Conservation (phyloP, 177 flowering plant genomes). For the Vitis hybrid region DNA sequence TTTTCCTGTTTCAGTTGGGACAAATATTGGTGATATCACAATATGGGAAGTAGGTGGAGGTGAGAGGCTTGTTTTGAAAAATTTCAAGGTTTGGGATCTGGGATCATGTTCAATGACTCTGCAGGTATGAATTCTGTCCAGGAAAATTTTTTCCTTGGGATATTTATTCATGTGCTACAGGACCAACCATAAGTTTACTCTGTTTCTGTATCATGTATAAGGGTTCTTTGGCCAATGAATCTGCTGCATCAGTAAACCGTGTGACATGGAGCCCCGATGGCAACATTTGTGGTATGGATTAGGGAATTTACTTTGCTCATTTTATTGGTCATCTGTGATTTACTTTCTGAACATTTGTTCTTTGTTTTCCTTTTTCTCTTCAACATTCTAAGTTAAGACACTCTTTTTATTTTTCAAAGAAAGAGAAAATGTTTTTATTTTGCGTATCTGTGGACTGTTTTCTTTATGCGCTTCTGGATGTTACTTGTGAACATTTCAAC, state of each 20-base stretch:
- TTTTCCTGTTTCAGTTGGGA: constrained; percentile 30
- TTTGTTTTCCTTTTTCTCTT: no score
- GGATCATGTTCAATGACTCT: constrained; percentile 26
- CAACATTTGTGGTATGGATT: constrained; percentile 27
- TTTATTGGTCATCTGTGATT: neutral
- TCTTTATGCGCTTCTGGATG: neutral
- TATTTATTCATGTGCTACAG: no score
- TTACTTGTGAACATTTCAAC: constrained; percentile 4
- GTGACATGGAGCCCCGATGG: constrained; percentile 51
- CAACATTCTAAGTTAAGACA: no score
- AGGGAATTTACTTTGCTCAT: neutral
- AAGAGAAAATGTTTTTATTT: neutral
- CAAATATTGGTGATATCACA: constrained; percentile 36
- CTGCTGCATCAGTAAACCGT: constrained; percentile 41
- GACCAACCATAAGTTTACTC: neutral
- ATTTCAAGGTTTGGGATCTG: constrained; percentile 44
- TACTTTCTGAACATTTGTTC: neutral
- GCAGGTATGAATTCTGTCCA: constrained; percentile 23
- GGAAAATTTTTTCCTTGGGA: neutral
- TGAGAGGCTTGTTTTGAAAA: constrained; percentile 27
- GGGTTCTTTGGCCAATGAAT: constrained; percentile 34
- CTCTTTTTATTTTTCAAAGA: neutral
- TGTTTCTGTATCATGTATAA: neutral
- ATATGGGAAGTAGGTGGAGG: constrained; percentile 35
- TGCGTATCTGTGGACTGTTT: neutral